Percentiles rank a stretch among this genome's conserved stretches.
Conservation (phyloP, 305 asterid genomes). For the Fraxinus nigra region DNA sequence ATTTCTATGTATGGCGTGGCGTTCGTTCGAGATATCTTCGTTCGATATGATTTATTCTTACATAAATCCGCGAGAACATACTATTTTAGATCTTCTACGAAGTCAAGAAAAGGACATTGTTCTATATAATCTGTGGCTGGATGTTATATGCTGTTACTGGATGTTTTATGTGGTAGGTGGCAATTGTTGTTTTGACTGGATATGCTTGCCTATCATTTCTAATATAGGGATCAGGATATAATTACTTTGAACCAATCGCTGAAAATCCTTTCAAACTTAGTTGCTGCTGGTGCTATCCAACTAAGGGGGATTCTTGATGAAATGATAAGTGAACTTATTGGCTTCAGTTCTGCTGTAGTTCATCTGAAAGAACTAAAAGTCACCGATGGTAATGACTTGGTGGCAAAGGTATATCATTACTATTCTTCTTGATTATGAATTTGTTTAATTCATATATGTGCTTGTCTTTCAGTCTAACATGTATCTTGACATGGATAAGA, state of each 20-base stretch:
- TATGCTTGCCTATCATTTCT: constrained; percentile 20
- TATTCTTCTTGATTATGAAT: constrained; percentile 21
- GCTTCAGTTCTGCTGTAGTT: constrained; percentile 52
- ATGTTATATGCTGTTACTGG: not conserved
- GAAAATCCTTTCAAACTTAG: constrained; percentile 80
- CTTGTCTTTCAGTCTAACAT: not conserved
- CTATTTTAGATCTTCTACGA: not conserved
- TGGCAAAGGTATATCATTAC: constrained; percentile 66
- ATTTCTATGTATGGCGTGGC: not conserved
- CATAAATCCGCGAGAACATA: not conserved
- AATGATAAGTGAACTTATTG: constrained; percentile 62
- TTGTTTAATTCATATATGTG: constrained; percentile 3
- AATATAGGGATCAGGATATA: constrained; percentile 68
- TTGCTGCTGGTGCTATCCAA: constrained; percentile 71
- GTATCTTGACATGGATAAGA: not conserved
- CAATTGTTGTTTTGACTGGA: not conserved
- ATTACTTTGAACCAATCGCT: constrained; percentile 71
- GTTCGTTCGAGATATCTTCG: not conserved
- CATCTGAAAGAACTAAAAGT: constrained; percentile 43
- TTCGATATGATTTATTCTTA: not conserved
- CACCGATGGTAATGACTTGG: constrained; percentile 65
- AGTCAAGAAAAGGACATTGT: not conserved
- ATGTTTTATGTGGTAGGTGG: constrained; percentile 1
- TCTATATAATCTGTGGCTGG: not conserved
- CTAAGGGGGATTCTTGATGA: constrained; percentile 77